Percentiles rank a stretch among this genome's conserved stretches.
These are phyloP conservation scores for Populus euphratica DNA, from an alignment of 345 rosid genomes.

Conservation along the genomic window DNA sequence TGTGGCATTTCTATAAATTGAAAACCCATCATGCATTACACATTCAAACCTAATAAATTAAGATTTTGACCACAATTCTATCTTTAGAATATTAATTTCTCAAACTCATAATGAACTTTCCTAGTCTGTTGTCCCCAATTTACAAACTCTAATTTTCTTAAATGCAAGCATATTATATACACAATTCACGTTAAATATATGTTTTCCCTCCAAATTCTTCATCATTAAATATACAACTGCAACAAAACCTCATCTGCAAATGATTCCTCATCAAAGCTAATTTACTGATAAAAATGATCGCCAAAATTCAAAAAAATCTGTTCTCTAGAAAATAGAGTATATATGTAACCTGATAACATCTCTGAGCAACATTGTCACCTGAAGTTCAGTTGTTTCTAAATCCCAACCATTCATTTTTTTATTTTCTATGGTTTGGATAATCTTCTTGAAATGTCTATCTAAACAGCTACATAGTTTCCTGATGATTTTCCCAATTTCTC, in stretches of 20 bases:
- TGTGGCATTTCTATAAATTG: neutral
- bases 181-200: no score
- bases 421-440: neutral
- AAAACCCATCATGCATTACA: neutral
- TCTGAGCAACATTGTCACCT: neutral
- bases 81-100: neutral
- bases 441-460: neutral
- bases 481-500: neutral
- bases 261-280: neutral
- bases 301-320: neutral
- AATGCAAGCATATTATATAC: neutral
- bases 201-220: neutral
- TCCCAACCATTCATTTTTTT: no score
- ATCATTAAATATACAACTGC: neutral
- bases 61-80: neutral
- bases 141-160: no score
- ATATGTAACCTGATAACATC: neutral
- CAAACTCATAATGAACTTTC: neutral
- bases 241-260: neutral
- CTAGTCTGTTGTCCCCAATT: no score
- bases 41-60: neutral
- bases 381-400: neutral
- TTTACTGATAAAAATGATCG: neutral
- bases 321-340: neutral
- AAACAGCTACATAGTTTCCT: neutral